Evolutionary conservation across 768 basidiomycete genomes (phyloP).

Genomic region (Psilocybe azurescens): DNA sequence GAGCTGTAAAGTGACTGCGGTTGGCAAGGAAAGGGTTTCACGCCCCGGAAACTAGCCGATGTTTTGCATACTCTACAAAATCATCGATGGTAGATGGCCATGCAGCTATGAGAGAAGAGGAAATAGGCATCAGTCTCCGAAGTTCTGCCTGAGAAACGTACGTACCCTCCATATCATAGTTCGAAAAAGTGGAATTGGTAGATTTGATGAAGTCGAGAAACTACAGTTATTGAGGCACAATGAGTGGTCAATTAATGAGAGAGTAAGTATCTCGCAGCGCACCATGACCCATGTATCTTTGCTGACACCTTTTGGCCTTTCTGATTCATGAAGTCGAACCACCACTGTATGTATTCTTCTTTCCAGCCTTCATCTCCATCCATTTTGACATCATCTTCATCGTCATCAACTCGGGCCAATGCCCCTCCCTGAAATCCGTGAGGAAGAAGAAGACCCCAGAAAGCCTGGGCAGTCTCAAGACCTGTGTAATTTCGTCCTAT

Average conservation of each 20-base stretch:
- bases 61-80: slow-evolving; percentile 73
- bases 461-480: slow-evolving; percentile 73
- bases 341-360: slow-evolving; percentile 65
- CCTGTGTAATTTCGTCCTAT: slow-evolving; percentile 36
- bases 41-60: slow-evolving; percentile 28
- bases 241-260: background rate
- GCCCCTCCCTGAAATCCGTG: slow-evolving; percentile 74
- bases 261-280: slow-evolving; percentile 26
- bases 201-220: slow-evolving; percentile 81
- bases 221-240: slow-evolving; percentile 38
- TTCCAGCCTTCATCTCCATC: slow-evolving; percentile 63
- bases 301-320: slow-evolving; percentile 77
- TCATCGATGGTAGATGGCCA: slow-evolving; percentile 92
- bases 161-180: slow-evolving; percentile 79
- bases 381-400: slow-evolving; percentile 54
- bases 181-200: slow-evolving; percentile 73
- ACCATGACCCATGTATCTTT: slow-evolving; percentile 93
- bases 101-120: slow-evolving; percentile 52
- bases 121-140: slow-evolving; percentile 14
- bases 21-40: slow-evolving; percentile 1
- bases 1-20: background rate
- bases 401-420: slow-evolving; percentile 47
- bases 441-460: slow-evolving; percentile 80
- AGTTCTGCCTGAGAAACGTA: slow-evolving; percentile 1
- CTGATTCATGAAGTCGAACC: slow-evolving; percentile 77